phyloP scores from a whole-genome alignment of 768 basidiomycete genomes.

The Ramaria sp. region DNA sequence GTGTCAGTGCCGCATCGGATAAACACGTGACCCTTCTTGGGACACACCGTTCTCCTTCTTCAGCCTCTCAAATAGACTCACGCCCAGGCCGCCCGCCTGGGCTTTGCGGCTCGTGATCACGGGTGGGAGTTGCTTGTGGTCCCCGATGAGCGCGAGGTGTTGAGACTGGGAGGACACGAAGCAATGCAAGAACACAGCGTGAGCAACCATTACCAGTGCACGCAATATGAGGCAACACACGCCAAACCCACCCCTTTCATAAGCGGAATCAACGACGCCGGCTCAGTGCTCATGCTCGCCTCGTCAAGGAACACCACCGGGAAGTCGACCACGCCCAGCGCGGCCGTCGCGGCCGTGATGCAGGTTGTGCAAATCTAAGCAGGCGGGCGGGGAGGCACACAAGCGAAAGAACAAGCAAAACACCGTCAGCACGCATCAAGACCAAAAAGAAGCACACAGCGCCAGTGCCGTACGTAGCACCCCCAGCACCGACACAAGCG shows the following conservation, averaged over 20 bases:
- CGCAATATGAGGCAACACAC: constrained; percentile 11
- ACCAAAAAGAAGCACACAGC: background rate
- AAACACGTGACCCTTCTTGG: background rate
- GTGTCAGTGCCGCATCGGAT: background rate
- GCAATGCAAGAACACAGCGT: too few relatives aligned
- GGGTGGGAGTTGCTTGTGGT: constrained; percentile 92
- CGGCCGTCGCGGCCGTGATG: constrained; percentile 58
- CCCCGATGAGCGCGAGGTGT: constrained; percentile 87
- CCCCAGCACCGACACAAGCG: constrained; percentile 6
- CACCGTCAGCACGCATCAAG: constrained; percentile 5
- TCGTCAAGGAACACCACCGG: constrained; percentile 92
- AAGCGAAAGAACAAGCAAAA: background rate
- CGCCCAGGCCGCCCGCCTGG: constrained; percentile 56
- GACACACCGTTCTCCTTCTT: constrained; percentile 70
- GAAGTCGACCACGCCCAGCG: constrained; percentile 70
- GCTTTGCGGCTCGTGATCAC: constrained; percentile 76
- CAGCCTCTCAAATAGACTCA: constrained; percentile 82
- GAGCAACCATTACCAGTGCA: constrained; percentile 8
- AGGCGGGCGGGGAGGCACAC: too few relatives aligned
- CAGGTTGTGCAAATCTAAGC: constrained; percentile 78
- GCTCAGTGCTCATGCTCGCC: constrained; percentile 94
- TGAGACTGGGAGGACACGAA: constrained; percentile 37
- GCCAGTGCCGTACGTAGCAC: too few relatives aligned
- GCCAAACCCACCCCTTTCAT: constrained; percentile 80
- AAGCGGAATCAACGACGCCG: constrained; percentile 79